Conservation (phyloP, 2,329 filamentous ascomycete species). For the Colletotrichum theobromicola region DNA sequence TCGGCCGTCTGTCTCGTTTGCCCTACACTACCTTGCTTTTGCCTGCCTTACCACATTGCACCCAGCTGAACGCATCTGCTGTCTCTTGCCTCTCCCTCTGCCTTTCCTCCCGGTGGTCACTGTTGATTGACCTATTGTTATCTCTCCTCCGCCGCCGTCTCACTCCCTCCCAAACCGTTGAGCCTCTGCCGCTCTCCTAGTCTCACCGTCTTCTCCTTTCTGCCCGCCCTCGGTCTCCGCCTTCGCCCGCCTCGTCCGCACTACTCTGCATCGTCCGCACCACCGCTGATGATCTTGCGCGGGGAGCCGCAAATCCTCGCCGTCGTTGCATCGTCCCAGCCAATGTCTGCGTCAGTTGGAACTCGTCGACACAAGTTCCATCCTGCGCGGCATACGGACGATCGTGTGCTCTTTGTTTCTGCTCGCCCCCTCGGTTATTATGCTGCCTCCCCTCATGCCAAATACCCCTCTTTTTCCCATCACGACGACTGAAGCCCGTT, state of each 20-base stretch:
- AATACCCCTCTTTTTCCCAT: slow-evolving; percentile 13
- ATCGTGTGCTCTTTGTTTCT: neutral
- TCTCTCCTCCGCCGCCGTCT: neutral
- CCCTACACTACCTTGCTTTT: too few relatives aligned
- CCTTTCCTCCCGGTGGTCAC: neutral
- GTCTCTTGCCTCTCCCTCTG: neutral
- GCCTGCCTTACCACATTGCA: too few relatives aligned
- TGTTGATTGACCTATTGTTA: neutral
- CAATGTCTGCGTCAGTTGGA: neutral
- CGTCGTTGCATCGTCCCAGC: neutral
- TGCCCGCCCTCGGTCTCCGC: neutral
- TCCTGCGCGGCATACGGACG: neutral
- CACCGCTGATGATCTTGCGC: neutral
- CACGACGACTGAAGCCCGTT: neutral
- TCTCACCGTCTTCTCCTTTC: neutral
- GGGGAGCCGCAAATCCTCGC: neutral
- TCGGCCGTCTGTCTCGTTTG: too few relatives aligned
- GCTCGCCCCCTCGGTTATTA: slow-evolving; percentile 7
- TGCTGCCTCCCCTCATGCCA: neutral
- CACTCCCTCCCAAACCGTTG: neutral
- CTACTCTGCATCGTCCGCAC: neutral
- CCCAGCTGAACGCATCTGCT: neutral
- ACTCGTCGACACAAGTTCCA: neutral
- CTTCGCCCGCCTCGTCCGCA: neutral
- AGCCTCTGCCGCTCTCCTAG: neutral